Evolutionary conservation across 2,329 filamentous ascomycete species (phyloP).

Genomic region (Aurifilum marmelostoma): DNA sequence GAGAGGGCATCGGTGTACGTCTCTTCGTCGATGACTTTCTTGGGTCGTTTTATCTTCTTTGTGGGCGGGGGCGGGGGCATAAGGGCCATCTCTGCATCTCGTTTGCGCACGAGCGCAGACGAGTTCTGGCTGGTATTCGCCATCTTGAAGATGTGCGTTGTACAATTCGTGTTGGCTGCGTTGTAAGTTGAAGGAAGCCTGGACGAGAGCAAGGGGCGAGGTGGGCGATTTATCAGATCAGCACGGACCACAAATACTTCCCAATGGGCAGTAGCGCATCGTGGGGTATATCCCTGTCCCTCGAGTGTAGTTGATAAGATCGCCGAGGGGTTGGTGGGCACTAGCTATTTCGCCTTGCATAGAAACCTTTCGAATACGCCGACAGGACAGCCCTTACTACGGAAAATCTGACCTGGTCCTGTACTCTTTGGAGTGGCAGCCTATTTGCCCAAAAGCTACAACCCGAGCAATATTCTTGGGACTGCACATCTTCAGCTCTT

Average conservation of each 20-base stretch:
- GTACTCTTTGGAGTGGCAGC: neutral
- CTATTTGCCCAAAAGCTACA: neutral
- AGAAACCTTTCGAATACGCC: constrained; percentile 19
- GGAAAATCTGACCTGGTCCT: neutral
- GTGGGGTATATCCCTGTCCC: constrained; percentile 19
- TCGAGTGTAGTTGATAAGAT: constrained; percentile 6
- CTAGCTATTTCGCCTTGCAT: constrained; percentile 20
- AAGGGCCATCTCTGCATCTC: constrained; percentile 64
- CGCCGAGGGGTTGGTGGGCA: constrained; percentile 3
- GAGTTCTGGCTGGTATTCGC: constrained; percentile 40
- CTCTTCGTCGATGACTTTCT: constrained; percentile 89
- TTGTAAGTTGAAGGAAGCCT: neutral
- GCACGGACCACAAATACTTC: constrained; percentile 18
- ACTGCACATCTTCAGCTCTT: neutral
- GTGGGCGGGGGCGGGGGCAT: constrained; percentile 86
- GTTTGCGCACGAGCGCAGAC: constrained; percentile 68
- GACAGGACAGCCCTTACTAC: constrained; percentile 10
- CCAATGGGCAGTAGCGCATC: constrained; percentile 10
- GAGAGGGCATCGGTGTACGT: constrained; percentile 88
- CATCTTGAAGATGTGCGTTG: constrained; percentile 20
- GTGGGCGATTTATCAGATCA: neutral
- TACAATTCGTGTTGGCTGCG: neutral
- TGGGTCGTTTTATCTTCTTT: constrained; percentile 90
- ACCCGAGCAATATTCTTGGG: neutral
- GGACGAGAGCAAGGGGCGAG: neutral